These are phyloP conservation scores for Agaricus blazei DNA, from an alignment of 768 basidiomycete genomes.

Conservation along the genomic window DNA sequence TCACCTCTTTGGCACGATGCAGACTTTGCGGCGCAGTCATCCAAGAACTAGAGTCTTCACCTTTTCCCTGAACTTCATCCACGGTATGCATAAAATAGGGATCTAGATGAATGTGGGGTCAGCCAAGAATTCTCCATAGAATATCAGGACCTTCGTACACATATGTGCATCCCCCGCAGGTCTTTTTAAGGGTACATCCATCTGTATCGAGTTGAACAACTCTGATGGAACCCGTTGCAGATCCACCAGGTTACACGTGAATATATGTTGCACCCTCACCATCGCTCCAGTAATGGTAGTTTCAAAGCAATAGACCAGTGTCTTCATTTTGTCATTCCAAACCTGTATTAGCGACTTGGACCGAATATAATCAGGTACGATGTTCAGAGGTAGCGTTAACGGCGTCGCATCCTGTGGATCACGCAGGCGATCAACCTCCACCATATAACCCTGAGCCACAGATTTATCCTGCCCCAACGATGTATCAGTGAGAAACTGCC, in stretches of 20 bases:
- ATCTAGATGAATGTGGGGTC: constrained; percentile 13
- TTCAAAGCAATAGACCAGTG: constrained; percentile 25
- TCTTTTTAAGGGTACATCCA: constrained; percentile 24
- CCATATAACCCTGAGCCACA: constrained; percentile 18
- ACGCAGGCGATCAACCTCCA: constrained; percentile 24
- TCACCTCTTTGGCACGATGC: constrained; percentile 20
- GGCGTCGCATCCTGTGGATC: constrained; percentile 30
- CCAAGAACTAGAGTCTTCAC: constrained; percentile 7
- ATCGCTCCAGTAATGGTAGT: not conserved
- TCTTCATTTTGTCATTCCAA: constrained; percentile 29
- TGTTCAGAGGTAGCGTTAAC: constrained; percentile 25
- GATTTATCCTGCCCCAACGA: constrained; percentile 15
- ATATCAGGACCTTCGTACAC: constrained; percentile 5
- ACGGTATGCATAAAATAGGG: constrained; percentile 24
- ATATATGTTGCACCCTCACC: constrained; percentile 36
- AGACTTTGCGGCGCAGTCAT: constrained; percentile 20
- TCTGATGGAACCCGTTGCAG: constrained; percentile 34
- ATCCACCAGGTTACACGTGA: constrained; percentile 38
- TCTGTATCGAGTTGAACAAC: constrained; percentile 36
- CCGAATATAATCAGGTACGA: constrained; percentile 16
- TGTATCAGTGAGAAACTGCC: too few species aligned
- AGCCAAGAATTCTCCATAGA: not conserved
- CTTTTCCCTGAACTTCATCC: constrained; percentile 7
- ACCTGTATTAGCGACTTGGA: constrained; percentile 11
- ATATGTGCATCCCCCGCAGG: constrained; percentile 22